A percentile compares a stretch with the other conserved stretches of the same genome.
Evolutionary conservation across 2,329 filamentous ascomycete genomes (phyloP).

Genomic region (Colletotrichum truncatum): DNA sequence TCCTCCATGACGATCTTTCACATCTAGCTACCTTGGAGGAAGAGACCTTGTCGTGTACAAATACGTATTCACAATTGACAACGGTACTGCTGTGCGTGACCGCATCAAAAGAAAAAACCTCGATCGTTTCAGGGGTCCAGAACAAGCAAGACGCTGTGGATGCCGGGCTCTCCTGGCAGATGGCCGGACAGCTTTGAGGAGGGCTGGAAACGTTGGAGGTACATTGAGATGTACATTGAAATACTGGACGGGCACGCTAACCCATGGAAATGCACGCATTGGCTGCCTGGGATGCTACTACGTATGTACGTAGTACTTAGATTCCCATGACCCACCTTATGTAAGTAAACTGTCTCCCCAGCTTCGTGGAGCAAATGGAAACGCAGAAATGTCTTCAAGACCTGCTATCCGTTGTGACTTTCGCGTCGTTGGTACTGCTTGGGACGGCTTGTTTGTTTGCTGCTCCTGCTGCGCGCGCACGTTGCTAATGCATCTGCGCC

Average conservation of each 20-base stretch:
- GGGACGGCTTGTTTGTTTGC: not conserved
- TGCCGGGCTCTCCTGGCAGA: conserved; percentile 21
- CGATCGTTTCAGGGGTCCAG: conserved; percentile 31
- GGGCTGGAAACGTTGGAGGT: conserved; percentile 17
- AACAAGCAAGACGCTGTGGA: conserved; percentile 26
- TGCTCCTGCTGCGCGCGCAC: not conserved
- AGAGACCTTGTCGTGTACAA: not conserved
- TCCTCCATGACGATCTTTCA: not conserved
- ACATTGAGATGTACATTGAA: conserved; percentile 9
- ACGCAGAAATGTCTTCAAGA: conserved; percentile 5
- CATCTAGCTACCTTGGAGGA: conserved; percentile 6
- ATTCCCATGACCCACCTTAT: conserved; percentile 16
- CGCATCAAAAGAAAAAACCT: conserved; percentile 21
- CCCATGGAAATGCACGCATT: conserved; percentile 7
- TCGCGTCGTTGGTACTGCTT: not conserved
- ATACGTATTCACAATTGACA: not conserved
- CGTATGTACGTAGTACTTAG: no score
- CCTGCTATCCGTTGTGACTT: conserved; percentile 16
- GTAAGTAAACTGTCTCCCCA: conserved; percentile 11
- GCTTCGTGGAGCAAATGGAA: conserved; percentile 14
- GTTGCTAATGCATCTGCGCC: conserved; percentile 2
- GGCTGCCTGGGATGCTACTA: conserved; percentile 22
- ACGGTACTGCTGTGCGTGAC: not conserved
- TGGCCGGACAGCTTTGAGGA: conserved; percentile 17
- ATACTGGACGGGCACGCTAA: not conserved